Evolutionary conservation across 2,329 filamentous ascomycete species (phyloP).

Genomic region (Gaeumannomyces sp.): DNA sequence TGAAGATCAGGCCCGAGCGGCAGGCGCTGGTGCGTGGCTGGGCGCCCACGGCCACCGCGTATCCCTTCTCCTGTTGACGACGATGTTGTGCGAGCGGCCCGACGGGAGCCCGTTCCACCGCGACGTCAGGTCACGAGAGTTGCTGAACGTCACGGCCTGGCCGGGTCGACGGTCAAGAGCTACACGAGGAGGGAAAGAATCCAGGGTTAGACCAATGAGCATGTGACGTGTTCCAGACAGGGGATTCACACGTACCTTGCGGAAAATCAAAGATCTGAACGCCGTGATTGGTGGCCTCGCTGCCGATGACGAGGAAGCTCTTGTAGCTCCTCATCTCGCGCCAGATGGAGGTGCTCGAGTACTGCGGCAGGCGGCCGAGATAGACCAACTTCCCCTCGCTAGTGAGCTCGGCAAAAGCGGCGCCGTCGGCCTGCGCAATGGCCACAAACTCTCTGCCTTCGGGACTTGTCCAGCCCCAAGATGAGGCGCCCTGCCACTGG

Average conservation of each 20-base stretch:
- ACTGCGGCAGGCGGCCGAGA: conserved; percentile 45
- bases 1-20: conserved; percentile 50
- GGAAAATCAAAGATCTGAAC: conserved; percentile 60
- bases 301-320: conserved; percentile 31
- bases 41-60: conserved; percentile 38
- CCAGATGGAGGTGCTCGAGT: conserved; percentile 30
- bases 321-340: conserved; percentile 42
- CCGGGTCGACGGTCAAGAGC: conserved; percentile 41
- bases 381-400: conserved; percentile 43
- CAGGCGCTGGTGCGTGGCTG: conserved; percentile 36
- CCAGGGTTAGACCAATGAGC: no score
- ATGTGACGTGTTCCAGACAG: no score
- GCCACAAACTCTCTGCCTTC: conserved; percentile 48
- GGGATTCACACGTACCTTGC: conserved; percentile 33
- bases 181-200: conserved; percentile 15
- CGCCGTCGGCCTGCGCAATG: conserved; percentile 47
- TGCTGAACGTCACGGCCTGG: conserved; percentile 19
- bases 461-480: conserved; percentile 41
- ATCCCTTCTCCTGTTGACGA: conserved; percentile 25
- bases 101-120: conserved; percentile 7
- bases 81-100: conserved; percentile 10
- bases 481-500: conserved; percentile 5
- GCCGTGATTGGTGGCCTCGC: conserved; percentile 42
- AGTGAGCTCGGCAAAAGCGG: conserved; percentile 47
- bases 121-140: conserved; percentile 1